Evolutionary conservation across 495 filamentous ascomycete genomes (phyloP).

Genomic region (Hyaloscypha hepaticicola): DNA sequence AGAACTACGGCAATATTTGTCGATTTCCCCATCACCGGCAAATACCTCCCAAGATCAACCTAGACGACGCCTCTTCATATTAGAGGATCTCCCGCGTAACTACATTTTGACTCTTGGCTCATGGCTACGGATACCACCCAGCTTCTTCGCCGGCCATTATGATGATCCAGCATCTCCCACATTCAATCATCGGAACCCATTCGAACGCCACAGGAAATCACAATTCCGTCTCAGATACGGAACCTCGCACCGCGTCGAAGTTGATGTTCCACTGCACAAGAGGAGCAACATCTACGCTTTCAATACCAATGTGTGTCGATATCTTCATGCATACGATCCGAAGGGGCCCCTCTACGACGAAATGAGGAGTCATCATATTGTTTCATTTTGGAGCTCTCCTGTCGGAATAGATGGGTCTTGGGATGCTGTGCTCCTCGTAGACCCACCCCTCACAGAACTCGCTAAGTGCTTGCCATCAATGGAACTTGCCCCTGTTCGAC

Average conservation of each 20-base stretch:
- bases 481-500: constrained; percentile 8
- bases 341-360: constrained; percentile 14
- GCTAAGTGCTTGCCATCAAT: constrained; percentile 13
- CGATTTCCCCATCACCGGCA: constrained; percentile 7
- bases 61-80: constrained; percentile 13
- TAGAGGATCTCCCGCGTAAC: constrained; percentile 12
- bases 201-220: constrained; percentile 12
- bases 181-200: constrained; percentile 17
- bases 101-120: constrained; percentile 12
- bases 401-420: constrained; percentile 12
- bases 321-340: constrained; percentile 16
- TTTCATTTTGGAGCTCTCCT: constrained; percentile 18
- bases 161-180: constrained; percentile 17
- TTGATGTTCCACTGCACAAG: constrained; percentile 8
- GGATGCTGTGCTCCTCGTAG: constrained; percentile 14
- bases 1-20: constrained; percentile 12
- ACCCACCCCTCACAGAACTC: constrained; percentile 4
- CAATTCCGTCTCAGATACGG: constrained; percentile 13
- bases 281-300: constrained; percentile 9
- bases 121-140: constrained; percentile 6
- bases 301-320: constrained; percentile 14
- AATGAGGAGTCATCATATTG: constrained; percentile 13
- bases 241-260: constrained; percentile 13
- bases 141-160: constrained; percentile 18
- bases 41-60: background rate